These are phyloP conservation scores for Phaeotremella fagi DNA, from an alignment of 768 basidiomycete genomes.

Conservation along the genomic window DNA sequence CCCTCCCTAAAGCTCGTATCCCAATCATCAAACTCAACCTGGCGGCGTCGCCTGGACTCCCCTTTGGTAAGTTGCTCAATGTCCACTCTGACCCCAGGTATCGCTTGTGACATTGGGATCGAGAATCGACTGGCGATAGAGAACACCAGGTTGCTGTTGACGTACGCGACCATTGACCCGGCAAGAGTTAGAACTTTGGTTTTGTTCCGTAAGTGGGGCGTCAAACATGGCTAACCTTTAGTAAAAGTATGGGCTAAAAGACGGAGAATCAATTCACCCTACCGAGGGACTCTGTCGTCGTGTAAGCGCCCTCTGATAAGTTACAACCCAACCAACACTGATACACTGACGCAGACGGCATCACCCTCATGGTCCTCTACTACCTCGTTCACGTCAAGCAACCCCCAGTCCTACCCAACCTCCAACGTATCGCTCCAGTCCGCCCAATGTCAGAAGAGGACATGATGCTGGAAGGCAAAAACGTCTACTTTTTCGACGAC, in stretches of 20 bases:
- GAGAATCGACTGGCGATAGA: slow-evolving; percentile 95
- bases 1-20: slow-evolving; percentile 92
- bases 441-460: slow-evolving; percentile 67
- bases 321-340: not conserved
- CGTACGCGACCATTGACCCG: slow-evolving; percentile 95
- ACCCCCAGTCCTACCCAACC: slow-evolving; percentile 90
- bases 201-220: slow-evolving; percentile 74
- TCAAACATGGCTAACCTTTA: slow-evolving; percentile 45
- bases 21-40: slow-evolving; percentile 96
- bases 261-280: slow-evolving; percentile 97
- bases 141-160: slow-evolving; percentile 92
- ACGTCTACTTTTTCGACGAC: slow-evolving; percentile 93
- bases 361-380: slow-evolving; percentile 95
- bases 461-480: slow-evolving; percentile 59
- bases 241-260: slow-evolving; percentile 99
- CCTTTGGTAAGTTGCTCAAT: slow-evolving; percentile 47
- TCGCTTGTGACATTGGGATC: slow-evolving; percentile 97
- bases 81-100: slow-evolving; percentile 72
- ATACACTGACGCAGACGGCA: slow-evolving; percentile 58
- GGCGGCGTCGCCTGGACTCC: slow-evolving; percentile 54
- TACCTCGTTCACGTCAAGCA: slow-evolving; percentile 97
- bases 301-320: slow-evolving; percentile 45
- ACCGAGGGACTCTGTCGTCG: slow-evolving; percentile 90
- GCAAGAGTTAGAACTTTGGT: slow-evolving; percentile 89
- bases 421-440: slow-evolving; percentile 88